Evolutionary conservation across 2,329 filamentous ascomycete genomes (phyloP).

Genomic region (Alternaria metachromatica): DNA sequence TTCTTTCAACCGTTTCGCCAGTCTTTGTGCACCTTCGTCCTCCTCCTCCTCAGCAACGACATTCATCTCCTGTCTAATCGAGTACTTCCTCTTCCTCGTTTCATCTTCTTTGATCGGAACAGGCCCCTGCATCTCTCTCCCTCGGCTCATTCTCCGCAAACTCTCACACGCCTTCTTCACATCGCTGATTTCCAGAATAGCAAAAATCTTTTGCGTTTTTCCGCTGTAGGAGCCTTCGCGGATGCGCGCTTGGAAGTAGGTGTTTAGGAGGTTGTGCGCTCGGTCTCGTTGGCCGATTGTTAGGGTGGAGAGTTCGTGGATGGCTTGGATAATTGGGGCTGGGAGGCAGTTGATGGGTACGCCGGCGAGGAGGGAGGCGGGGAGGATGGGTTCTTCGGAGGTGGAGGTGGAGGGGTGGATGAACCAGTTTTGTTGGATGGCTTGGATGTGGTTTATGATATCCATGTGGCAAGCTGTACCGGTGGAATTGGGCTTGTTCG

Average conservation of each 20-base stretch:
- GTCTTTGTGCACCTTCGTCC: not conserved
- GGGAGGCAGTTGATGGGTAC: not conserved
- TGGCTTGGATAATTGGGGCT: not conserved
- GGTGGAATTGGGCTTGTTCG: not conserved
- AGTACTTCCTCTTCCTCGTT: slow-evolving; percentile 9
- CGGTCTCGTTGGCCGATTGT: slow-evolving; percentile 16
- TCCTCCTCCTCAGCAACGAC: not conserved
- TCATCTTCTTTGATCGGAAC: not conserved
- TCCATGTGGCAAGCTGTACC: not conserved
- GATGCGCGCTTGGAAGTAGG: slow-evolving; percentile 18
- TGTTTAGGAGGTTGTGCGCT: slow-evolving; percentile 16
- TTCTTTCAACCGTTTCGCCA: not conserved
- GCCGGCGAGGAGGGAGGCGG: not conserved
- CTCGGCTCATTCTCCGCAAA: slow-evolving; percentile 12
- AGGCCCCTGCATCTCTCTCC: slow-evolving; percentile 1
- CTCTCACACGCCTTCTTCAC: slow-evolving; percentile 21
- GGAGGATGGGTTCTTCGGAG: not conserved
- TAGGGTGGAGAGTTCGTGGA: slow-evolving; percentile 12
- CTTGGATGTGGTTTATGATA: not conserved
- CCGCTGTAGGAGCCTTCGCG: slow-evolving; percentile 2
- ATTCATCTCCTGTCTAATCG: not conserved
- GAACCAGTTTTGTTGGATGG: slow-evolving; percentile 11
- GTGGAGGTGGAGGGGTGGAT: not conserved
- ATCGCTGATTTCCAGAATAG: slow-evolving; percentile 11
- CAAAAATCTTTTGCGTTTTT: not conserved